These are phyloP conservation scores for Neocatenulostroma microsporum DNA, from an alignment of 2,329 filamentous ascomycete genomes.

Conservation along the genomic window DNA sequence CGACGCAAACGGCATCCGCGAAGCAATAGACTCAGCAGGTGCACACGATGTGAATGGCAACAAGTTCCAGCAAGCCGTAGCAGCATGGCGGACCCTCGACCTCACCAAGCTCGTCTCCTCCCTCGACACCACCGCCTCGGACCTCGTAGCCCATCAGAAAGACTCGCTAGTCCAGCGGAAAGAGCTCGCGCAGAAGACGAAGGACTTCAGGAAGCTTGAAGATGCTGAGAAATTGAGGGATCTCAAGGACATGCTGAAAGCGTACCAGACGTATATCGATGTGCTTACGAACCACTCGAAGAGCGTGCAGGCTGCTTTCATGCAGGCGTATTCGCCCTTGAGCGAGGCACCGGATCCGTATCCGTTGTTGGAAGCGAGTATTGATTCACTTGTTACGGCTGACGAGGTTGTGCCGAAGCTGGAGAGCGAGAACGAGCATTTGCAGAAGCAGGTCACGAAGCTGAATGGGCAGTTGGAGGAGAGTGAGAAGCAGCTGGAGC, in stretches of 20 bases:
- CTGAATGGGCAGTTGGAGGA: constrained; percentile 77
- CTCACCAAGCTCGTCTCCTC: constrained; percentile 73
- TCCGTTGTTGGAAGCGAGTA: constrained; percentile 87
- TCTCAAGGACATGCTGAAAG: constrained; percentile 76
- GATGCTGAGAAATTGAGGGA: constrained; percentile 79
- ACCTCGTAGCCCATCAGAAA: constrained; percentile 85
- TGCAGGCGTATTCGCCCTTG: constrained; percentile 84
- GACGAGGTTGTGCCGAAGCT: constrained; percentile 89
- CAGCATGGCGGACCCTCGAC: constrained; percentile 91
- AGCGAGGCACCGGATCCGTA: constrained; percentile 97
- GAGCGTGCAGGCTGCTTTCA: constrained; percentile 81
- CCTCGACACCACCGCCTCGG: constrained; percentile 88
- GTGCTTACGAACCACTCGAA: constrained; percentile 94
- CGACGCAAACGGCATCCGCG: constrained; percentile 4
- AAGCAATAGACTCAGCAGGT: too few species aligned
- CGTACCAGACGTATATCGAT: constrained; percentile 96
- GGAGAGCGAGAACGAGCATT: constrained; percentile 75
- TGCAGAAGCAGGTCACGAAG: constrained; percentile 69
- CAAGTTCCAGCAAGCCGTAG: constrained; percentile 94
- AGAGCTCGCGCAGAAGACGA: constrained; percentile 97
- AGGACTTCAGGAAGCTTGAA: constrained; percentile 91
- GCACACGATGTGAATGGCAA: too few species aligned
- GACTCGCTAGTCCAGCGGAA: constrained; percentile 95
- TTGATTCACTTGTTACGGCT: constrained; percentile 84
- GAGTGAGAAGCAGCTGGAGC: constrained; percentile 69